Evolutionary conservation across 2,329 filamentous ascomycete genomes (phyloP), one percentile per base, ranked within the genome.

Genomic region (Talaromyces sp.): DNA sequence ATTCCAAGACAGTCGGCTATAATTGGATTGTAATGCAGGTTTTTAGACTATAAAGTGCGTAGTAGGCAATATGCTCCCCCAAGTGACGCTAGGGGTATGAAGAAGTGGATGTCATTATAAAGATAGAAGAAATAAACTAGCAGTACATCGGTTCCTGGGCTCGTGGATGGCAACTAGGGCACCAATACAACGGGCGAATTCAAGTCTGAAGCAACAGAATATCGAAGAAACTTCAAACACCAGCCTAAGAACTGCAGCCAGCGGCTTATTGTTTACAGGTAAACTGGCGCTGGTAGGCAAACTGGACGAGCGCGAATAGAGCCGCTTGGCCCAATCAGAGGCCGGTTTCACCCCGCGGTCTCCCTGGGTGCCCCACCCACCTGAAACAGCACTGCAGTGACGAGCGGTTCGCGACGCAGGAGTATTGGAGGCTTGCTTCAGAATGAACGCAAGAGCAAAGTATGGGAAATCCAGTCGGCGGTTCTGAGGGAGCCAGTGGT

Each of bases 381-480:
- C 12, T 61, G 59, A 61, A 61, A 61, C 56, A 54, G 19, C 27
- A 51, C 31, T 31, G 24, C 9, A 29, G 35, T 41, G n/a, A 56
- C 41, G 57, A 54, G 35, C 61, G 59, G 58, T 56, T 58, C 56
- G 57, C 21, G 61, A 59, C 41, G 53, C 56, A 58, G 41, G 26
- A 35, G 26, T 53, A 26, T 58, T 56, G 54, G 58, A 48, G 48
- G 57, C 56, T 58, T 64, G 63, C 56, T 57, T 61, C 62, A 65
- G 58, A 58, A 59, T n/a, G 62, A 58, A 62, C 63, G 60, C 62
- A 43, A 51, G 8, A 57, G 52, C 19, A 51, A 52, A 17, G 32
- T 31, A 52, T 19, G 27, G 7, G 53, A 35, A 27, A 46, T 54
- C 46, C 48, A 48, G 51, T 56, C 50, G 56, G 56, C 56, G 56